These are phyloP conservation scores for Neonectria hederae DNA, from an alignment of 2,329 filamentous ascomycete genomes.

Conservation along the genomic window DNA sequence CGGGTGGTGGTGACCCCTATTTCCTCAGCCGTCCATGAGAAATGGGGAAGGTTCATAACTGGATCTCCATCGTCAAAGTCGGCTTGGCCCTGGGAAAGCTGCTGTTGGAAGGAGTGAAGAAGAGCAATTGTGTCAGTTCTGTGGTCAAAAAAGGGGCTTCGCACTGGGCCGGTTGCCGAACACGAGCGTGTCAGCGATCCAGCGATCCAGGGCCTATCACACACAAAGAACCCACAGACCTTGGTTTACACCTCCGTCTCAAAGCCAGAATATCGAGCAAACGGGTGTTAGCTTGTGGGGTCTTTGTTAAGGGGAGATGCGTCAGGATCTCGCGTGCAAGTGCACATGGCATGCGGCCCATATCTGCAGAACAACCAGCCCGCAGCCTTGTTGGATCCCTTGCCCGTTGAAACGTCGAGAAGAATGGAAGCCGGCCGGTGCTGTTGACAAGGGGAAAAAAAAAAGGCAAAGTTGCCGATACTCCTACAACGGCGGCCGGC, in stretches of 20 bases:
- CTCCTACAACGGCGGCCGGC: background rate
- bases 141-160: background rate
- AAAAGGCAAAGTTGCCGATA: background rate
- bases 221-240: background rate
- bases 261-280: background rate
- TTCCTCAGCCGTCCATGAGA: background rate
- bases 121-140: slow-evolving; percentile 1
- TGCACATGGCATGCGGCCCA: background rate
- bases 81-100: background rate
- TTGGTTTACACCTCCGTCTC: background rate
- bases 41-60: background rate
- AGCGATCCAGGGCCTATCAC: background rate
- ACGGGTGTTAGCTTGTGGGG: background rate
- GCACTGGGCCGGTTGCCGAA: background rate
- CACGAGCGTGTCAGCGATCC: slow-evolving; percentile 5
- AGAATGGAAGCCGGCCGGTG: background rate
- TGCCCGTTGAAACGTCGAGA: background rate
- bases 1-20: slow-evolving; percentile 5
- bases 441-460: background rate
- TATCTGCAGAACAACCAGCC: background rate
- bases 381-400: background rate
- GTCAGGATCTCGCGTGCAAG: slow-evolving; percentile 10
- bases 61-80: background rate
- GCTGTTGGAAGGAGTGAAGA: background rate
- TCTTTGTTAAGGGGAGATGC: background rate